These are phyloP conservation scores for Cryptococcus sp. DNA, from an alignment of 1,284 basidiomycete genomes.

Conservation along the genomic window DNA sequence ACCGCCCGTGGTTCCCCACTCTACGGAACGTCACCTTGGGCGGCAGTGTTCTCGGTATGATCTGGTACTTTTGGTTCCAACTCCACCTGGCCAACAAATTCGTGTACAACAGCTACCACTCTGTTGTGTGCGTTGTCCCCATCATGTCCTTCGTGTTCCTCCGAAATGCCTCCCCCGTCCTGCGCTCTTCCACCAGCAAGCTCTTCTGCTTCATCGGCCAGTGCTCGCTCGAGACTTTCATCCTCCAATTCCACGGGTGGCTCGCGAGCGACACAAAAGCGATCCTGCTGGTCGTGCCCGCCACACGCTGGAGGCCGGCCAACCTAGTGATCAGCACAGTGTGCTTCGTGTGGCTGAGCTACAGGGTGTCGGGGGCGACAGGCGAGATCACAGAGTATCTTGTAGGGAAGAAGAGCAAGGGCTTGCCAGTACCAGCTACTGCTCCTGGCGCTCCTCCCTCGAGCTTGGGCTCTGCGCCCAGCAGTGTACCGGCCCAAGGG, in stretches of 20 bases:
- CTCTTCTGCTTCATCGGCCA: conserved; percentile 75
- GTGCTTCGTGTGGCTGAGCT: conserved; percentile 73
- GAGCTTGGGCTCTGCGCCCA: neutral
- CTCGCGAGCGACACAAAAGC: conserved; percentile 82
- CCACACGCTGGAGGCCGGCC: conserved; percentile 64
- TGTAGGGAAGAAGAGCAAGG: conserved; percentile 53
- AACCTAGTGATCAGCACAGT: conserved; percentile 72
- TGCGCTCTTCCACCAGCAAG: conserved; percentile 66
- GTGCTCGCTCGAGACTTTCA: conserved; percentile 80
- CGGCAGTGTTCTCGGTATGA: conserved; percentile 56
- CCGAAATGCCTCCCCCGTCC: conserved; percentile 66
- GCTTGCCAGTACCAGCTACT: conserved; percentile 27
- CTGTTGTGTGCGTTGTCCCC: conserved; percentile 75
- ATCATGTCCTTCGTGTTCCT: conserved; percentile 69
- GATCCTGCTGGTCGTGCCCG: conserved; percentile 72
- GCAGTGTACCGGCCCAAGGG: neutral
- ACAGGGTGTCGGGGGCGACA: conserved; percentile 71
- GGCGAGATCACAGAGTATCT: conserved; percentile 68
- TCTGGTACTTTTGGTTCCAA: conserved; percentile 81
- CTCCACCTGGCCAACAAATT: conserved; percentile 71
- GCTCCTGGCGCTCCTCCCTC: neutral
- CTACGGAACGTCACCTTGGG: conserved; percentile 55
- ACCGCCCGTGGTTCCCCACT: conserved; percentile 64
- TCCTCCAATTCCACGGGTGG: conserved; percentile 87
- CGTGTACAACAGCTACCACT: conserved; percentile 78